These are phyloP conservation scores for Sordariomycetes sp. DNA, from an alignment of 2,329 filamentous ascomycete genomes.

Conservation along the genomic window DNA sequence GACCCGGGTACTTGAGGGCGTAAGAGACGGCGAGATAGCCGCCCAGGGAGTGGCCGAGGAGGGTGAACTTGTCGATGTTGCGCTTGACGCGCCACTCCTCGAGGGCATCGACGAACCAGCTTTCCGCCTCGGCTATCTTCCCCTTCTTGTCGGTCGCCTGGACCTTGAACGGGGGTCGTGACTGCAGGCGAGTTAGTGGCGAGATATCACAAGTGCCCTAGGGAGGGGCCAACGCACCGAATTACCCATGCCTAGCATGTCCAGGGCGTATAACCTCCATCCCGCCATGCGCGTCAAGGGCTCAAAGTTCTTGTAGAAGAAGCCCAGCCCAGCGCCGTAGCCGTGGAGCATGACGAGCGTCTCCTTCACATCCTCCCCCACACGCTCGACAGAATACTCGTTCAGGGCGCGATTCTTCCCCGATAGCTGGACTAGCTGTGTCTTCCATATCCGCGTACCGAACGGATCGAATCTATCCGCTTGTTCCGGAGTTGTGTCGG, in stretches of 20 bases:
- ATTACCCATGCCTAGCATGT: conserved; percentile 90
- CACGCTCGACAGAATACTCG: conserved; percentile 81
- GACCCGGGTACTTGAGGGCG: conserved; percentile 90
- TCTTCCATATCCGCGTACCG: conserved; percentile 77
- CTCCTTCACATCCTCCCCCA: conserved; percentile 69
- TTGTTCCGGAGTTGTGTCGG: conserved; percentile 24
- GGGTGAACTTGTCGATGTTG: conserved; percentile 85
- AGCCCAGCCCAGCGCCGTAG: conserved; percentile 90
- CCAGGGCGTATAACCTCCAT: conserved; percentile 88
- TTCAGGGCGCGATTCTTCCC: conserved; percentile 85
- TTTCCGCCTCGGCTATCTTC: conserved; percentile 81
- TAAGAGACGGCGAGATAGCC: conserved; percentile 95
- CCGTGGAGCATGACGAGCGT: conserved; percentile 94
- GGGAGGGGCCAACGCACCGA: conserved; percentile 29
- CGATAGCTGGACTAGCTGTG: conserved; percentile 70
- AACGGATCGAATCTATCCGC: conserved; percentile 59
- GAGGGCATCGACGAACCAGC: conserved; percentile 90
- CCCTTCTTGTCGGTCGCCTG: conserved; percentile 68
- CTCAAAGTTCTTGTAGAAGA: conserved; percentile 98
- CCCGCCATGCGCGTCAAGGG: conserved; percentile 65
- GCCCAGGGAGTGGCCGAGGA: conserved; percentile 86
- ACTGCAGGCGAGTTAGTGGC: conserved; percentile 15
- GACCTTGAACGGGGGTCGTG: conserved; percentile 73
- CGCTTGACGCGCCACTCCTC: conserved; percentile 90
- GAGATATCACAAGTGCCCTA: neutral